A percentile compares a stretch with the other conserved stretches of the same genome.
Evolutionary conservation across 495 filamentous ascomycete genomes (phyloP).

Genomic region (Aspergillus ostianus): DNA sequence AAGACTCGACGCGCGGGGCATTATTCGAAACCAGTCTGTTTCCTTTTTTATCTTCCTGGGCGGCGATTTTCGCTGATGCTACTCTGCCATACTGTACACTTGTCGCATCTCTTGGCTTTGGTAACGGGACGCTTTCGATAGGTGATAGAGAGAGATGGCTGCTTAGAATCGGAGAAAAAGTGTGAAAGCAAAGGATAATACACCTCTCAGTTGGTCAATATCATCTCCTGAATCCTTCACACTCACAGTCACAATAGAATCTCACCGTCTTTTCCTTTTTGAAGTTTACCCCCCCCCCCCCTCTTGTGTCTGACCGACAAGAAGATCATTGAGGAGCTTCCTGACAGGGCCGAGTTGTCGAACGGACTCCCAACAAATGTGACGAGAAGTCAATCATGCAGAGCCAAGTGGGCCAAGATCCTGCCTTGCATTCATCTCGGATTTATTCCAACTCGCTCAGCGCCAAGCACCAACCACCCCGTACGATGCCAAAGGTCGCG

Average conservation of each 20-base stretch:
- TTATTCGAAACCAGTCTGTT: background rate
- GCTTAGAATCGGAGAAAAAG: too few relatives aligned
- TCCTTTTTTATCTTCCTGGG: conserved; percentile 1
- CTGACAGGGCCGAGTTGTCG: background rate
- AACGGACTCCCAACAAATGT: conserved; percentile 15
- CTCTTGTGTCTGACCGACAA: background rate
- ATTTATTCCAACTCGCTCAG: background rate
- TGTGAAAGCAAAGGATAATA: background rate
- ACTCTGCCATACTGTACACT: background rate
- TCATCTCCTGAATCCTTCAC: background rate
- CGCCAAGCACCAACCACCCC: conserved; percentile 11
- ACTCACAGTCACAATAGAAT: background rate
- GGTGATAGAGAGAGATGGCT: too few relatives aligned
- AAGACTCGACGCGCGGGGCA: conserved; percentile 16
- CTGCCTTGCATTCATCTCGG: conserved; percentile 5
- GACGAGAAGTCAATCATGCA: conserved; percentile 20
- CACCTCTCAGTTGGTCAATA: background rate
- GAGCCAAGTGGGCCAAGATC: conserved; percentile 15
- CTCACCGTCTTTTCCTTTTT: background rate
- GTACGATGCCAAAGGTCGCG: background rate
- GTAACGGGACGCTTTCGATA: too few relatives aligned
- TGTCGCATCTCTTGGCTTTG: conserved; percentile 2
- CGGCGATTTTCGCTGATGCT: background rate
- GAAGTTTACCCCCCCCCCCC: background rate
- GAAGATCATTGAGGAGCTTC: background rate